Base-by-base conservation (phyloP, 108 stramenopile species). In the Skeletonema potamos region DNA sequence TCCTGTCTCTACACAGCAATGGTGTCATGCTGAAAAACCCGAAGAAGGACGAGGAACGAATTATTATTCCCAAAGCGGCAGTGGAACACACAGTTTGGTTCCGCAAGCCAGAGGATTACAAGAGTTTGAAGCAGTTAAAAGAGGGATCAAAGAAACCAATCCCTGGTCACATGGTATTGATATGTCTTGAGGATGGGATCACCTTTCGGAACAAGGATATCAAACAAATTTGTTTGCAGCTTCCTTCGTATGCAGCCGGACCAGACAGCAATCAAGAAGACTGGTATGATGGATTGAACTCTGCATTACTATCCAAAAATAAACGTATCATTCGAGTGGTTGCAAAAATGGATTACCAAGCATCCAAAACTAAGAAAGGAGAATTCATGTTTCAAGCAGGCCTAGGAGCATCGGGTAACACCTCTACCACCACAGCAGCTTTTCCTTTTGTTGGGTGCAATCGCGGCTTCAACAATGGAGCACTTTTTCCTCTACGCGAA, bases 361-460 rank as follows among this genome's bases (percentile, higher is more conserved):
- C 28, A 18, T 51, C 18, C 26, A 55, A 17, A 18, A 11, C 22
- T 17, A 62, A 26, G 37, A 34, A 26, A n/a, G 20, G 24, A 1
- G 32, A n/a, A 3, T 81, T 51, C 39, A 54, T 64, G 37, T 92
- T 89, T 64, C 37, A 73, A 58, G 83, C 86, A 20, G 34, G 71
- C 48, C 71, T 73, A 36, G 86, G 73, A 34, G 60, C 51, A 3
- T 22, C 59, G 1, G 82, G 64, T 28, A 74, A 62, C 20, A 82
- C 48, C 48, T 51, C 86, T 2, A 92, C 87, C 5, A 88, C 89
- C 17, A 76, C 73, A 1, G 85, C 79, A 12, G 84, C 82, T 3
- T 85, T 94, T 88, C 93, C 93, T 11, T 94, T 76, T 74, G 88
- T 94, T 56, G 66, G 71, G 11, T 94, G 93, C 44, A 86, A 94